Percentiles rank a stretch among this genome's conserved stretches.
Evolutionary conservation across 2,329 filamentous ascomycete genomes (phyloP).

Genomic region (Xylaria digitata): DNA sequence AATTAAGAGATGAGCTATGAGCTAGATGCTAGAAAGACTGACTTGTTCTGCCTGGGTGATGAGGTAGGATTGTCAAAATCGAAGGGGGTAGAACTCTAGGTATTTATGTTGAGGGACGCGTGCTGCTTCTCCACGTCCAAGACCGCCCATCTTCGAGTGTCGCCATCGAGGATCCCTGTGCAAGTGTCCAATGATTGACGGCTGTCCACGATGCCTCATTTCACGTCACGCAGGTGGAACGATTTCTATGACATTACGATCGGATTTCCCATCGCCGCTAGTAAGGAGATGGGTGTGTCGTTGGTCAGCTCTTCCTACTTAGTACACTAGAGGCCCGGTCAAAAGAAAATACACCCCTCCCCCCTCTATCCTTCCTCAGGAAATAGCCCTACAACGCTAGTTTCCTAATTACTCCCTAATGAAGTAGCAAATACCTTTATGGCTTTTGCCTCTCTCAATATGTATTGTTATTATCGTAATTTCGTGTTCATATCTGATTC

Average conservation of each 20-base stretch:
- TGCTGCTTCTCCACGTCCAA: neutral
- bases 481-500: neutral
- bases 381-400: neutral
- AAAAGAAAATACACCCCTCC: slow-evolving; percentile 25
- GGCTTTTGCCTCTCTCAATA: no score
- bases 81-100: slow-evolving; percentile 6
- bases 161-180: slow-evolving; percentile 4
- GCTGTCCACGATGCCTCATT: slow-evolving; percentile 20
- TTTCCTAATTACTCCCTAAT: no score
- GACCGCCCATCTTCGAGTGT: slow-evolving; percentile 4
- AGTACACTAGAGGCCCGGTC: slow-evolving; percentile 6
- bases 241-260: slow-evolving; percentile 19
- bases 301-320: slow-evolving; percentile 10
- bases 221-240: slow-evolving; percentile 13
- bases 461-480: neutral
- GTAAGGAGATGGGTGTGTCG: slow-evolving; percentile 16
- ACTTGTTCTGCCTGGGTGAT: slow-evolving; percentile 9
- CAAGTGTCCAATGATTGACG: slow-evolving; percentile 8
- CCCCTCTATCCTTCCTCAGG: no score
- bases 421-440: no score
- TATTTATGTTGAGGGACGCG: slow-evolving; percentile 24
- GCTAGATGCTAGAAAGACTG: slow-evolving; percentile 3
- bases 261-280: slow-evolving; percentile 14
- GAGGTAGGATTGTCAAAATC: neutral
- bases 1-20: neutral